Evolutionary conservation across 768 basidiomycete genomes (phyloP).

Genomic region (Rhizopogon salebrosus): DNA sequence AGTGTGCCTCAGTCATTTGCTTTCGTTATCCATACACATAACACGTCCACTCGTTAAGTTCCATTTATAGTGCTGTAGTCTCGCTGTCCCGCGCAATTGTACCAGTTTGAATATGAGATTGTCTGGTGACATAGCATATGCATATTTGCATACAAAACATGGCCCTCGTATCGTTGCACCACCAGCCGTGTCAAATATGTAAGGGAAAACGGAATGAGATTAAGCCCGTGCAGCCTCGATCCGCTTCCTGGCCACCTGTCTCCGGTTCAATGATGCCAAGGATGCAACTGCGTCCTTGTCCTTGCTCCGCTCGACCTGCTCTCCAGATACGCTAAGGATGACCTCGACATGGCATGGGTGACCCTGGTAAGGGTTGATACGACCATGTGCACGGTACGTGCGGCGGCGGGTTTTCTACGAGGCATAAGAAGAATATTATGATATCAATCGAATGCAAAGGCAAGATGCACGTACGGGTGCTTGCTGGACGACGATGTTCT

Average conservation of each 20-base stretch:
- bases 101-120: neutral
- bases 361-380: slow-evolving; percentile 98
- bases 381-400: slow-evolving; percentile 97
- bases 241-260: slow-evolving; percentile 82
- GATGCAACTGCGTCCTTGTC: slow-evolving; percentile 62
- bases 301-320: slow-evolving; percentile 88
- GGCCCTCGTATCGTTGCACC: slow-evolving; percentile 14
- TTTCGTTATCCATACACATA: neutral
- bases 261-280: slow-evolving; percentile 70
- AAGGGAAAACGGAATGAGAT: slow-evolving; percentile 21
- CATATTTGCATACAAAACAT: slow-evolving; percentile 27
- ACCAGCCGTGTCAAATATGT: slow-evolving; percentile 6
- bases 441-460: neutral
- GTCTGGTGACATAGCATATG: slow-evolving; percentile 22
- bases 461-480: slow-evolving; percentile 69
- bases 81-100: neutral
- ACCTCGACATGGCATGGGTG: slow-evolving; percentile 96
- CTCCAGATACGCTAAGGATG: slow-evolving; percentile 75
- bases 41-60: neutral
- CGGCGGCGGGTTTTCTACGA: slow-evolving; percentile 95
- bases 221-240: slow-evolving; percentile 77
- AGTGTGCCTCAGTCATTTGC: neutral
- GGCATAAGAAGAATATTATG: slow-evolving; percentile 1
- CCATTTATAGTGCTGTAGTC: neutral
- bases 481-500: slow-evolving; percentile 97